Evolutionary conservation across 257 asterid species (phyloP).

Genomic region (Sherardia arvensis): DNA sequence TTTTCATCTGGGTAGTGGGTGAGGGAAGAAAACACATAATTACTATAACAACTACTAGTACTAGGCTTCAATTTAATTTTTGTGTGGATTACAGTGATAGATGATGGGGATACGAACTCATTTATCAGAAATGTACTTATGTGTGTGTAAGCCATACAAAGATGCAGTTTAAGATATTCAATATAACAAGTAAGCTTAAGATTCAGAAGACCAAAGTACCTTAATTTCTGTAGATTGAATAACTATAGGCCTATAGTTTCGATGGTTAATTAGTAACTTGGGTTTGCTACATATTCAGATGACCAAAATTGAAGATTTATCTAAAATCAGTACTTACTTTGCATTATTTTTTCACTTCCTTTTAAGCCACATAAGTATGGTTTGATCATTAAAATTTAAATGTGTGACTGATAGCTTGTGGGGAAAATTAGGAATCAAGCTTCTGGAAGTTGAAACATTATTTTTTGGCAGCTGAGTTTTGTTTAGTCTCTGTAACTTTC

Average conservation of each 20-base stretch:
- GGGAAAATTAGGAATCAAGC: neutral
- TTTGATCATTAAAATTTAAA: neutral
- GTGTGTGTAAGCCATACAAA: neutral
- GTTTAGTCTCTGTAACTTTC: neutral
- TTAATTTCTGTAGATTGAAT: neutral
- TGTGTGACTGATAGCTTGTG: neutral
- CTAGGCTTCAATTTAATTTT: neutral
- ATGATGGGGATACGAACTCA: neutral
- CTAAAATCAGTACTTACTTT: neutral
- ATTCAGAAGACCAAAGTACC: neutral
- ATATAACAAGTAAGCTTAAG: neutral
- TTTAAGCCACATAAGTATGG: neutral
- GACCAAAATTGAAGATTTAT: neutral
- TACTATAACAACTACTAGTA: neutral
- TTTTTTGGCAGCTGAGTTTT: neutral
- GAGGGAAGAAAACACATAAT: neutral
- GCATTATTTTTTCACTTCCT: neutral
- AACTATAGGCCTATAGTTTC: neutral
- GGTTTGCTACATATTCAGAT: neutral
- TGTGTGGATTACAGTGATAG: neutral
- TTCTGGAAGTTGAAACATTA: neutral
- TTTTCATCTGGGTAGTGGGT: neutral
- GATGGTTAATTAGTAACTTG: neutral
- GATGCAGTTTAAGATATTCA: neutral
- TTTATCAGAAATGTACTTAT: neutral